phyloP scores from a whole-genome alignment of 2,329 filamentous ascomycete species.

The Alternaria sp. region DNA sequence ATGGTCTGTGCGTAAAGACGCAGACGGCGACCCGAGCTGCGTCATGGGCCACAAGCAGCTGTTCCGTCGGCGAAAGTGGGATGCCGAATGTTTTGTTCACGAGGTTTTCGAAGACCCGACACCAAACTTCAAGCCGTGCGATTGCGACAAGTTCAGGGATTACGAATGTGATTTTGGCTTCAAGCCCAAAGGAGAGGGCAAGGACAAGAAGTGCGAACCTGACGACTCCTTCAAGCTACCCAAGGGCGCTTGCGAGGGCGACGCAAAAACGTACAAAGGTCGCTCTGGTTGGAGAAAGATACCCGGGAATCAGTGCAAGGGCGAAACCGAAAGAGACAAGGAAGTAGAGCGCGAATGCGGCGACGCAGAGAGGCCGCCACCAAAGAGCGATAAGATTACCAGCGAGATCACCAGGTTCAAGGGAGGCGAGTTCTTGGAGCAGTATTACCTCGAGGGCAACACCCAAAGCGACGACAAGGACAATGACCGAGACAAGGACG shows the following conservation, averaged over 20 bases:
- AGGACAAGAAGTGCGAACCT: slow-evolving; percentile 73
- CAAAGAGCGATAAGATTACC: slow-evolving; percentile 72
- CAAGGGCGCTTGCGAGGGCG: slow-evolving; percentile 75
- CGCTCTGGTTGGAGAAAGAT: slow-evolving; percentile 93
- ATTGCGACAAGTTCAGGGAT: slow-evolving; percentile 77
- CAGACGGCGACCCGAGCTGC: slow-evolving; percentile 82
- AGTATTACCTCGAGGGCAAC: slow-evolving; percentile 80
- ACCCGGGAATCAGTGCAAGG: slow-evolving; percentile 66
- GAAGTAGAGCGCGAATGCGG: slow-evolving; percentile 76
- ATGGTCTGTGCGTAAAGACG: slow-evolving; percentile 85
- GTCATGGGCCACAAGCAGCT: slow-evolving; percentile 96
- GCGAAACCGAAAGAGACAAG: slow-evolving; percentile 55
- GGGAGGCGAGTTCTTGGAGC: slow-evolving; percentile 63
- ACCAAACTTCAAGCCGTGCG: slow-evolving; percentile 75
- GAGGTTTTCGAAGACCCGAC: slow-evolving; percentile 82
- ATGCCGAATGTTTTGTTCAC: slow-evolving; percentile 88
- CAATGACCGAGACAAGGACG: slow-evolving; percentile 70
- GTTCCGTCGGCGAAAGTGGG: slow-evolving; percentile 83
- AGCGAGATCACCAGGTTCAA: slow-evolving; percentile 70
- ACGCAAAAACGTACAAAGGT: slow-evolving; percentile 78
- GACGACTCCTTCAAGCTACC: slow-evolving; percentile 71
- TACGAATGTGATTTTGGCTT: slow-evolving; percentile 99
- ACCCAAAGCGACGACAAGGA: slow-evolving; percentile 72
- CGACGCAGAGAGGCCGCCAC: slow-evolving; percentile 62
- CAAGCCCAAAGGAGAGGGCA: slow-evolving; percentile 55